Evolutionary conservation across 345 rosid genomes (phyloP), one percentile per base, ranked within the genome.

Genomic region (Aethionema arabicum): DNA sequence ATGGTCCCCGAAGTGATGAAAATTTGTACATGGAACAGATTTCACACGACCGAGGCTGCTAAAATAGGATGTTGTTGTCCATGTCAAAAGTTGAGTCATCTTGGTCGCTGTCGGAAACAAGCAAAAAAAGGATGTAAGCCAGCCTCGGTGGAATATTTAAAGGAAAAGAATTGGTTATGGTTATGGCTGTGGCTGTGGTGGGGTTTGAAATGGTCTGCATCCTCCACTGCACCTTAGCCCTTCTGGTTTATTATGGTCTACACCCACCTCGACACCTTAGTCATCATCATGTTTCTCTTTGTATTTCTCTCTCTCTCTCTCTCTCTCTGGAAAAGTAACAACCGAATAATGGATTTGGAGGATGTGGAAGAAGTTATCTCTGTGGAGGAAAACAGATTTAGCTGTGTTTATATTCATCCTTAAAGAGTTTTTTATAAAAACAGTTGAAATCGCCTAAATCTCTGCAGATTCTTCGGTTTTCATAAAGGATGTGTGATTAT

Each of bases 1-100:
- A 47, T 75, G 72, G 70, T 81, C 27, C 75, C 79, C 82, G 4
- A 47, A 78, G 77, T 82, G 80, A 77, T 78, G 27, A 16, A 75
- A 78, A 59, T 74, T 80, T 84, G 70, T 83, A 72, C 68, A 76
- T 85, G 89, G 77, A 80, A 78, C 85, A 85, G 93, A 81, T 79
- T 15, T 69, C 12, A 8, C 56, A 60, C 76, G 77, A 67, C 70
- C 64, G 80, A 75, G 79, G 86, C 78, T 72, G 80, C 78, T 66
- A 56, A 7, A 52, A 51, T 80, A 78, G 77, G 85, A 73, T 78
- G 81, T 83, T n/a, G n/a, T n/a, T 74, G 79, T 68, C 60, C 64
- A 47, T 72, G 60, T 21, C 72, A 78, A 72, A n/a, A 76, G 92
- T 66, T 70, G 52, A 63, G 61, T 63, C 69, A 43, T 74, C 70